Evolutionary conservation across 192 early-diverging fungal species (phyloP).

Genomic region (Cladochytrium replicatum): DNA sequence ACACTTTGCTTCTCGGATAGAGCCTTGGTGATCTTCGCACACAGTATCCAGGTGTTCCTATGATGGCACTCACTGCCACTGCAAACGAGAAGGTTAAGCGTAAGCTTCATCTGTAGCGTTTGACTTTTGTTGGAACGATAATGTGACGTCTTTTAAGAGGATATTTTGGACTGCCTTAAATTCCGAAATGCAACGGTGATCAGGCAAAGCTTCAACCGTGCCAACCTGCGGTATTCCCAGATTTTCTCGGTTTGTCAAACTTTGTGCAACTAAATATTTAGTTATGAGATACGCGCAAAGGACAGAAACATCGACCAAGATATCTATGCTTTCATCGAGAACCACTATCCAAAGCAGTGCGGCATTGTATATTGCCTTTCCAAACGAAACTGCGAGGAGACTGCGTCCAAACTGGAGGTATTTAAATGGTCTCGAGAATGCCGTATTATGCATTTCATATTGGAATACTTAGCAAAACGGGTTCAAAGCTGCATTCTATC

Average conservation of each 20-base stretch:
- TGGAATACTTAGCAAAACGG: conserved; percentile 32
- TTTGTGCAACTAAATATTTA: conserved; percentile 9
- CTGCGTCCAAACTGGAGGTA: conserved; percentile 58
- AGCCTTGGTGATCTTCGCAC: conserved; percentile 50
- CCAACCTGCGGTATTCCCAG: conserved; percentile 67
- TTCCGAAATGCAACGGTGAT: conserved; percentile 62
- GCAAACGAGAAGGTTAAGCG: conserved; percentile 79
- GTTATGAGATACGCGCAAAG: conserved; percentile 37
- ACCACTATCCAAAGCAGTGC: conserved; percentile 48
- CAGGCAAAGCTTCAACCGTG: conserved; percentile 81
- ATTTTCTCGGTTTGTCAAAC: conserved; percentile 3
- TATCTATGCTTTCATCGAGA: conserved; percentile 60
- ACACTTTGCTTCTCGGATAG: background rate
- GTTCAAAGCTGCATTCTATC: conserved; percentile 68
- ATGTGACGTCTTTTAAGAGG: conserved; percentile 29
- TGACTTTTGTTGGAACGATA: background rate
- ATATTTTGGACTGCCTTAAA: conserved; percentile 64
- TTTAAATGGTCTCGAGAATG: background rate
- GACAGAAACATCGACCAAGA: conserved; percentile 52
- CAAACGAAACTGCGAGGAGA: conserved; percentile 66
- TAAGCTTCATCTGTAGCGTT: conserved; percentile 7
- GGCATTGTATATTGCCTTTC: conserved; percentile 93
- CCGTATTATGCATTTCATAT: background rate
- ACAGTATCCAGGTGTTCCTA: conserved; percentile 66
- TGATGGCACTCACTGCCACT: conserved; percentile 94